These are phyloP conservation scores for Leccinum griseonigrum DNA, from an alignment of 1,284 basidiomycete genomes.

Conservation along the genomic window DNA sequence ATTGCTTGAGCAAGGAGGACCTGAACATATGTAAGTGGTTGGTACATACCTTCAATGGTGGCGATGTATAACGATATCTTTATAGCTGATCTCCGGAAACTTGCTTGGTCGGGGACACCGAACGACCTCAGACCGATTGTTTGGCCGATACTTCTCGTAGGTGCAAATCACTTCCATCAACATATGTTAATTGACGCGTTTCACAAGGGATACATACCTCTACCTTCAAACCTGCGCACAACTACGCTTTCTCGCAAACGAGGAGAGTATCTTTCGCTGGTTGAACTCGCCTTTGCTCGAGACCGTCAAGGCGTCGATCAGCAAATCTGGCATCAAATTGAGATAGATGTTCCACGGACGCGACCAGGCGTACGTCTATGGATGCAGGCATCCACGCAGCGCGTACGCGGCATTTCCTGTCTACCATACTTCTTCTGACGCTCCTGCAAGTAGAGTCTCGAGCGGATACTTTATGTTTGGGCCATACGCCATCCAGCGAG, in stretches of 20 bases:
- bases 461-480: constrained; percentile 95
- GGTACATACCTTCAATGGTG: neutral
- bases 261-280: constrained; percentile 87
- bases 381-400: constrained; percentile 85
- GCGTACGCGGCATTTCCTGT: constrained; percentile 47
- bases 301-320: constrained; percentile 84
- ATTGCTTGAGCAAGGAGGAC: constrained; percentile 66
- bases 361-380: constrained; percentile 88
- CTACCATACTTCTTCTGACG: constrained; percentile 15
- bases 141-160: constrained; percentile 91
- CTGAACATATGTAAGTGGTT: constrained; percentile 67
- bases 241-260: constrained; percentile 85
- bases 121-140: constrained; percentile 84
- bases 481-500: constrained; percentile 95
- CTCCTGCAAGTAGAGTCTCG: constrained; percentile 63
- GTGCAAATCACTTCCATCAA: constrained; percentile 30
- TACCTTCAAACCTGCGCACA: constrained; percentile 76
- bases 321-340: constrained; percentile 98
- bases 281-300: constrained; percentile 88
- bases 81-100: constrained; percentile 77
- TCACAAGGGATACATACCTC: constrained; percentile 87
- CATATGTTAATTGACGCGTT: constrained; percentile 6
- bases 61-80: constrained; percentile 4
- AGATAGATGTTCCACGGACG: constrained; percentile 94
- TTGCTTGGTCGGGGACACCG: constrained; percentile 97